phyloP scores from a whole-genome alignment of 768 basidiomycete species.

The Mycena rosella region DNA sequence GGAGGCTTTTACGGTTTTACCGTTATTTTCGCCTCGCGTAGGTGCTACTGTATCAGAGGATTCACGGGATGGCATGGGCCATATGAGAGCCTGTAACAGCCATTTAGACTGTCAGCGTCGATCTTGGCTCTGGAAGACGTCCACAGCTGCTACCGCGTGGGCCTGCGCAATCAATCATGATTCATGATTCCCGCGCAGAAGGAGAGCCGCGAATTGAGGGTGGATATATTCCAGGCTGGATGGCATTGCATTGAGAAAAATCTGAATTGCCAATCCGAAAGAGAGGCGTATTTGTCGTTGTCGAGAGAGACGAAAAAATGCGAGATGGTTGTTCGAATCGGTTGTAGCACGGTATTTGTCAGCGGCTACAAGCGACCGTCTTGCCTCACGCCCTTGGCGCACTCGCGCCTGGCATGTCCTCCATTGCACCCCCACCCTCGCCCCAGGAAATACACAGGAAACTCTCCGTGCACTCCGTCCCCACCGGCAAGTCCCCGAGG shows the following conservation, averaged over 20 bases:
- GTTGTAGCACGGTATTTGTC: constrained; percentile 18
- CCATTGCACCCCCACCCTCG: constrained; percentile 76
- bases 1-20: constrained; percentile 24
- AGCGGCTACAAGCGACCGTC: constrained; percentile 10
- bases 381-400: neutral
- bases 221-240: too few species aligned
- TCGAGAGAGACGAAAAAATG: neutral
- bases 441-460: constrained; percentile 90
- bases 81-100: neutral
- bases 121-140: too few species aligned
- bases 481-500: constrained; percentile 59
- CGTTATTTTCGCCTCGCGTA: neutral
- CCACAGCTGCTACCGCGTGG: neutral
- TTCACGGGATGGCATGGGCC: neutral
- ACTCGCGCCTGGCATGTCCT: constrained; percentile 22
- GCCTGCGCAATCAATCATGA: constrained; percentile 7
- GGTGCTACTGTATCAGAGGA: neutral
- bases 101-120: constrained; percentile 6
- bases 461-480: constrained; percentile 79
- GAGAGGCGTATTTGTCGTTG: neutral
- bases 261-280: too few species aligned
- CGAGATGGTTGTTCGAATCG: neutral
- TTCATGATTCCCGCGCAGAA: too few species aligned
- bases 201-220: too few species aligned
- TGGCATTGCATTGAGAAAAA: too few species aligned